These are phyloP conservation scores for Stenocarpella maydis DNA, from an alignment of 2,329 filamentous ascomycete species.

Conservation along the genomic window DNA sequence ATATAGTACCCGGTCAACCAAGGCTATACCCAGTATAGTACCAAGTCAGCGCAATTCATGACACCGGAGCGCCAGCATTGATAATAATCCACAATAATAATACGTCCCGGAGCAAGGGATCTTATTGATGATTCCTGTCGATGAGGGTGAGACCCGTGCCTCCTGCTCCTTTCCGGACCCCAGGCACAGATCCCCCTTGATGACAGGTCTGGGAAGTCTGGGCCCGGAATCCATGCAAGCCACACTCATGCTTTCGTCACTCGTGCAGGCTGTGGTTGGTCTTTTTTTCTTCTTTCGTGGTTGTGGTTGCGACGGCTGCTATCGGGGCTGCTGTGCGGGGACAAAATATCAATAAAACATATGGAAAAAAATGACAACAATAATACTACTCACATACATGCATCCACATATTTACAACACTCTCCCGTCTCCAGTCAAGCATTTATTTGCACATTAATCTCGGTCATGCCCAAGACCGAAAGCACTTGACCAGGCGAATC, in stretches of 20 bases:
- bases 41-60: neutral
- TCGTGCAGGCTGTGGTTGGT: neutral
- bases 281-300: no score
- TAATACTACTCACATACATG: neutral
- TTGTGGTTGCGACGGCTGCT: neutral
- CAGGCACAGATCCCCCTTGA: conserved; percentile 28
- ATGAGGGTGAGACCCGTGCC: conserved; percentile 20
- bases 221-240: conserved; percentile 24
- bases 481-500: neutral
- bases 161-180: conserved; percentile 22
- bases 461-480: neutral
- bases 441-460: neutral
- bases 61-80: neutral
- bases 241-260: conserved; percentile 23
- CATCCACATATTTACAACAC: no score
- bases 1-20: neutral
- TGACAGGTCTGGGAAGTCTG: conserved; percentile 24
- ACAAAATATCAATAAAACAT: neutral
- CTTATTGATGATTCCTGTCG: neutral
- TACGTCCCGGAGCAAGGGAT: neutral
- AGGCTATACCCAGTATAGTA: neutral
- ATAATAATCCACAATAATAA: neutral
- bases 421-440: neutral
- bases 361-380: neutral
- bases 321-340: neutral